Evolutionary conservation across 805 yeast genomes (phyloP).

Genomic region (Starmerella apis): DNA sequence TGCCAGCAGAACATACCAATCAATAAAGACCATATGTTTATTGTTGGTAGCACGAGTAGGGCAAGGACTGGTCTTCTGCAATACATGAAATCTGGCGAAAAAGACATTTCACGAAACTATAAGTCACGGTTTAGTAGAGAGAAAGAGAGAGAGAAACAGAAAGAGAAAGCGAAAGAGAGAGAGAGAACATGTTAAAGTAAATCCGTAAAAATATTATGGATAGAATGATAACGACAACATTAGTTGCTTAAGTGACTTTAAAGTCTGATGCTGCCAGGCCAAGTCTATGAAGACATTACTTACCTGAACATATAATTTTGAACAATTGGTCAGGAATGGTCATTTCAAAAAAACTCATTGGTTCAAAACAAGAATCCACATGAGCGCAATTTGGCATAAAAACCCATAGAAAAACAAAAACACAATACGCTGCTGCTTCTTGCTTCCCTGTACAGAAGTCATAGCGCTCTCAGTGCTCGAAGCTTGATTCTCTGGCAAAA

Average conservation of each 20-base stretch:
- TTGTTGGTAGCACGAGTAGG: neutral
- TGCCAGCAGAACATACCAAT: slow-evolving; percentile 62
- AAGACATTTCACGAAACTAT: neutral
- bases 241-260: too few relatives aligned
- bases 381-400: slow-evolving; percentile 60
- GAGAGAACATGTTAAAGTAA: too few relatives aligned
- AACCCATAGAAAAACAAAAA: slow-evolving; percentile 78
- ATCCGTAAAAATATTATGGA: too few relatives aligned
- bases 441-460: slow-evolving; percentile 53
- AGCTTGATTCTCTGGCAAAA: slow-evolving; percentile 48
- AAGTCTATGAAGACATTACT: neutral
- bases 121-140: too few relatives aligned
- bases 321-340: too few relatives aligned
- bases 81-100: neutral
- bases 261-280: too few relatives aligned
- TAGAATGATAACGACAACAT: too few relatives aligned
- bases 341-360: too few relatives aligned
- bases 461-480: slow-evolving; percentile 36
- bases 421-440: slow-evolving; percentile 66
- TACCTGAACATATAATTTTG: too few relatives aligned
- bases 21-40: slow-evolving; percentile 6
- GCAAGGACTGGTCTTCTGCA: neutral
- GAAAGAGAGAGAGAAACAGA: too few relatives aligned
- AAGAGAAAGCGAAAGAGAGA: too few relatives aligned
- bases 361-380: slow-evolving; percentile 50